A percentile compares a stretch with the other conserved stretches of the same genome.
Evolutionary conservation across 1,284 basidiomycete genomes (phyloP).

Genomic region (Fomitopsis betulina): DNA sequence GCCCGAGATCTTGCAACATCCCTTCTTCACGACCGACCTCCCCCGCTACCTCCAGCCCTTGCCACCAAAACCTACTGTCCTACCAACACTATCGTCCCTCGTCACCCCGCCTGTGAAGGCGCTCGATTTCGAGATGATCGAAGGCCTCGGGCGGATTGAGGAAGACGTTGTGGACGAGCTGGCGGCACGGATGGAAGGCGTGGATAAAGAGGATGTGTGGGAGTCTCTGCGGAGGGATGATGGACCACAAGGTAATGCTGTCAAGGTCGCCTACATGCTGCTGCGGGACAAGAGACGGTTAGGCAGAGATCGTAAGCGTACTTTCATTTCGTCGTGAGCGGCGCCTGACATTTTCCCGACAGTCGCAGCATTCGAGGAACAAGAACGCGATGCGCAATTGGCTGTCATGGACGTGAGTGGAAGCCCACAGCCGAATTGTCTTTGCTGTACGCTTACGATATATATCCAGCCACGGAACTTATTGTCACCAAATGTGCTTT

Average conservation of each 20-base stretch:
- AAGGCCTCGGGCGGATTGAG: constrained; percentile 85
- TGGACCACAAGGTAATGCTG: constrained; percentile 83
- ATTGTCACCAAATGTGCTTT: constrained; percentile 43
- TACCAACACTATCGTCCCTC: constrained; percentile 66
- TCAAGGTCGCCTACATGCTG: constrained; percentile 96
- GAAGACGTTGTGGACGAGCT: constrained; percentile 87
- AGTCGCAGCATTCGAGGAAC: constrained; percentile 76
- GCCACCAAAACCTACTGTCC: constrained; percentile 74
- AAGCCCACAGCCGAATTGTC: not conserved
- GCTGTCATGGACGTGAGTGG: constrained; percentile 72
- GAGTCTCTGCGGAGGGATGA: constrained; percentile 79
- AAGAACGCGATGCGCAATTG: constrained; percentile 75
- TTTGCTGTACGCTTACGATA: not conserved
- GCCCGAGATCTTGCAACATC: constrained; percentile 83
- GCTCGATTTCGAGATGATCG: constrained; percentile 74
- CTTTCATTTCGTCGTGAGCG: not conserved
- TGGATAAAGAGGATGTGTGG: constrained; percentile 83
- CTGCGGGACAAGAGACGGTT: constrained; percentile 86
- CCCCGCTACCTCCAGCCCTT: constrained; percentile 83
- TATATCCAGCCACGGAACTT: constrained; percentile 57
- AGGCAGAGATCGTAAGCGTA: constrained; percentile 71
- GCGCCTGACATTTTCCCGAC: constrained; percentile 14
- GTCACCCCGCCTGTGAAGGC: constrained; percentile 54
- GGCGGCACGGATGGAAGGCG: constrained; percentile 68
- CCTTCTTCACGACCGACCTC: constrained; percentile 86